A percentile compares a stretch with the other conserved stretches of the same genome.
Evolutionary conservation across 352 stramenopile genomes (phyloP).

Genomic region (Pythium brassicae): DNA sequence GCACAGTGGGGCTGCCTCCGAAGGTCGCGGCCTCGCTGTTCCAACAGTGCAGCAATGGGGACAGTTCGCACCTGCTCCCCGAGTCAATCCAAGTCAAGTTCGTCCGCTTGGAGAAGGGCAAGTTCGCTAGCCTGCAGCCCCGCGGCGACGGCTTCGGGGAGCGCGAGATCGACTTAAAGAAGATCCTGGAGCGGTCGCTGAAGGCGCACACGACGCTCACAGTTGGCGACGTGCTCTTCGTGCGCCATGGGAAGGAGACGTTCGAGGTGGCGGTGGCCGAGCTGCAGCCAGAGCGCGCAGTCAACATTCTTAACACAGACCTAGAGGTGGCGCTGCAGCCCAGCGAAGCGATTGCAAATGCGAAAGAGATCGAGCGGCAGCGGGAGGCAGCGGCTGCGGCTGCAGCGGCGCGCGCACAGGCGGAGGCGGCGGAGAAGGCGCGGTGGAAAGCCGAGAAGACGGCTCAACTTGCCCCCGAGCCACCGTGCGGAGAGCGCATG

Average conservation of each 20-base stretch:
- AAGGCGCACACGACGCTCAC: conserved; percentile 75
- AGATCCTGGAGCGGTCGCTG: conserved; percentile 67
- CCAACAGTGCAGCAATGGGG: not conserved
- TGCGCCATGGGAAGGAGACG: conserved; percentile 67
- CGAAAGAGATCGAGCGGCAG: conserved; percentile 29
- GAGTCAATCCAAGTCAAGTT: conserved; percentile 56
- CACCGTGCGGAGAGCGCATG: conserved; percentile 27
- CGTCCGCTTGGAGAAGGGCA: conserved; percentile 66
- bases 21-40: conserved; percentile 77
- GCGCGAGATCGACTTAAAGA: conserved; percentile 79
- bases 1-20: conserved; percentile 67
- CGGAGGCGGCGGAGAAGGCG: conserved; percentile 31
- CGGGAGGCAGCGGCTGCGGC: conserved; percentile 24
- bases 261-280: conserved; percentile 67
- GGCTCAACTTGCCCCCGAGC: conserved; percentile 29
- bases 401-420: conserved; percentile 17
- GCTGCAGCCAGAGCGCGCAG: conserved; percentile 47
- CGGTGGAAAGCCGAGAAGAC: conserved; percentile 36
- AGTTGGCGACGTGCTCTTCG: conserved; percentile 67
- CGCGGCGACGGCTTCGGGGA: conserved; percentile 62
- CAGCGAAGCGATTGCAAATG: conserved; percentile 44
- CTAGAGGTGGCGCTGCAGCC: conserved; percentile 78
- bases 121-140: conserved; percentile 66
- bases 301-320: conserved; percentile 80
- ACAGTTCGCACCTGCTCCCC: conserved; percentile 15